These are phyloP conservation scores for Beauveria australis DNA, from an alignment of 2,329 filamentous ascomycete genomes.

Conservation along the genomic window DNA sequence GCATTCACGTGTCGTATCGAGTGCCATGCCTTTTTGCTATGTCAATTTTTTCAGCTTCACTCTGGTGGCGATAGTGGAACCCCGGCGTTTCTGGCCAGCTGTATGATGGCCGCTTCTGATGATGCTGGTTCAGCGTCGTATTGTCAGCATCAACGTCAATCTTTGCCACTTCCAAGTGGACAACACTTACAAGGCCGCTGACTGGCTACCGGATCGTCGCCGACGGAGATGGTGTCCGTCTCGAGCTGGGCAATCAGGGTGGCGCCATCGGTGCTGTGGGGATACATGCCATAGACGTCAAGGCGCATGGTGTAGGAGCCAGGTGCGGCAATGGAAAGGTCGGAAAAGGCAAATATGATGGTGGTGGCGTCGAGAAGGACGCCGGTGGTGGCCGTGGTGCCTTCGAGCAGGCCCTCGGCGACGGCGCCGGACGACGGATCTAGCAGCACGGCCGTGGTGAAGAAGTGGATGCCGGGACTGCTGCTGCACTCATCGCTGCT, in stretches of 20 bases:
- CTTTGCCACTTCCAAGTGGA: neutral
- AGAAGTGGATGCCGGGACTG: constrained; percentile 16
- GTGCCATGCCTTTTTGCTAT: neutral
- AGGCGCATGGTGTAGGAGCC: constrained; percentile 22
- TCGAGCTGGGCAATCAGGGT: constrained; percentile 14
- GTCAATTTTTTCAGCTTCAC: neutral
- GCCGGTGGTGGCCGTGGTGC: constrained; percentile 16
- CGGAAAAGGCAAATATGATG: constrained; percentile 19
- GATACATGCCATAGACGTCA: constrained; percentile 20
- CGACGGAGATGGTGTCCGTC: constrained; percentile 14
- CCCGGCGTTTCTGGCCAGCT: constrained; percentile 9
- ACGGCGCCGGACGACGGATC: constrained; percentile 12
- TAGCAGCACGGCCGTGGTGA: constrained; percentile 21
- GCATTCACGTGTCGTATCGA: neutral
- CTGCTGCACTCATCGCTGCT: neutral
- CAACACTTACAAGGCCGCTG: constrained; percentile 6
- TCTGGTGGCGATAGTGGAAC: constrained; percentile 10
- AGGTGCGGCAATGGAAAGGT: constrained; percentile 16
- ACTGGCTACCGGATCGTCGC: constrained; percentile 7
- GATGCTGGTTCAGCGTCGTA: constrained; percentile 8
- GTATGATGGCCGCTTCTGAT: constrained; percentile 9
- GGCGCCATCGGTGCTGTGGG: constrained; percentile 11
- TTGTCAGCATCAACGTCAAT: neutral
- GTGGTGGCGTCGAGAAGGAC: constrained; percentile 12
- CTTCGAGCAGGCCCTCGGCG: constrained; percentile 15